A percentile compares a stretch with the other conserved stretches of the same genome.
Conservation (phyloP, 2,329 filamentous ascomycete genomes). For the Fusarium protoensiforme region DNA sequence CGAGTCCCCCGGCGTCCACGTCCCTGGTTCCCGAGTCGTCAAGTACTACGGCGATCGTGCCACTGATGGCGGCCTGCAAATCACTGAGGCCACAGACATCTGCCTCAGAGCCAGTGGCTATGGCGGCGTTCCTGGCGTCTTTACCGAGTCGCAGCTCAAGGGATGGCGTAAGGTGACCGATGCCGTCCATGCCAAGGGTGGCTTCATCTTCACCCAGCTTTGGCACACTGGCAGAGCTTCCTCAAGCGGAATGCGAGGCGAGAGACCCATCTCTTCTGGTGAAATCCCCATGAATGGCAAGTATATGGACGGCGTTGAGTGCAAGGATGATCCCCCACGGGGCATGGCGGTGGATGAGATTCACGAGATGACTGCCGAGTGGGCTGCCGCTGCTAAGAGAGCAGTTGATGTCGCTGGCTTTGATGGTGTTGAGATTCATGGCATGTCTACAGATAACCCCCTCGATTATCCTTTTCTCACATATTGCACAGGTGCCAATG, state of each 20-base stretch:
- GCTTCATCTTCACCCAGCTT: slow-evolving; percentile 68
- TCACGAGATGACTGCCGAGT: slow-evolving; percentile 68
- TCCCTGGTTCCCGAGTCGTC: slow-evolving; percentile 44
- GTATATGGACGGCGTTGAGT: slow-evolving; percentile 49
- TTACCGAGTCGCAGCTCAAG: slow-evolving; percentile 43
- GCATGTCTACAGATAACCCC: slow-evolving; percentile 7
- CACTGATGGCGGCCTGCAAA: slow-evolving; percentile 45
- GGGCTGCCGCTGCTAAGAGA: slow-evolving; percentile 63
- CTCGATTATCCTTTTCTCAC: not conserved
- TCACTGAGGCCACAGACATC: slow-evolving; percentile 47
- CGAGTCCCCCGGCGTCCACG: slow-evolving; percentile 47
- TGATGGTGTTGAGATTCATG: slow-evolving; percentile 74
- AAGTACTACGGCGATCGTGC: slow-evolving; percentile 49
- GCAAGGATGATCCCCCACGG: slow-evolving; percentile 59
- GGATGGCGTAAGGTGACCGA: slow-evolving; percentile 43
- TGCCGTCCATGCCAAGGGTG: slow-evolving; percentile 44
- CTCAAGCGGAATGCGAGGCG: slow-evolving; percentile 38
- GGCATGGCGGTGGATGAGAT: slow-evolving; percentile 75
- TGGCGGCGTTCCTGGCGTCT: slow-evolving; percentile 45
- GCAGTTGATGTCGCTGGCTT: slow-evolving; percentile 70
- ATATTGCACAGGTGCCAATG: slow-evolving; percentile 28
- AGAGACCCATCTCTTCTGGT: slow-evolving; percentile 38
- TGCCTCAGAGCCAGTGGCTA: slow-evolving; percentile 44
- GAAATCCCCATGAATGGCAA: slow-evolving; percentile 57
- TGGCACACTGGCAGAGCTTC: slow-evolving; percentile 70